Evolutionary conservation across 768 basidiomycete genomes (phyloP).

Genomic region (Leccinellum rugosiceps): DNA sequence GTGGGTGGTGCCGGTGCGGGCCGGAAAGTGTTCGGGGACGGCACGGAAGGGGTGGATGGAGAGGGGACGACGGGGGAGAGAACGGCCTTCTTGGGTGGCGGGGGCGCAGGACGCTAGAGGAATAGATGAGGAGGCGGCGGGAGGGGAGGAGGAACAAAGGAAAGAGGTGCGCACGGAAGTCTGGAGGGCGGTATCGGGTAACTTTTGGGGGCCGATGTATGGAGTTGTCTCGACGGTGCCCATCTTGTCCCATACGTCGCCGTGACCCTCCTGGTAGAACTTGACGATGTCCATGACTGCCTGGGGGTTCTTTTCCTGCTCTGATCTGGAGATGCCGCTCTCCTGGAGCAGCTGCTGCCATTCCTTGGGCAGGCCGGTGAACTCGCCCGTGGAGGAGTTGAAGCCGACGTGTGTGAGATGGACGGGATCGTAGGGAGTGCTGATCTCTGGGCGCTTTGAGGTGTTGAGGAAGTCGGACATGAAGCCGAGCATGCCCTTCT

Average conservation of each 20-base stretch:
- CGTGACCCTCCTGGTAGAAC: slow-evolving; percentile 90
- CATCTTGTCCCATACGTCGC: slow-evolving; percentile 85
- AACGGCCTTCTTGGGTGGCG: slow-evolving; percentile 40
- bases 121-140: not conserved
- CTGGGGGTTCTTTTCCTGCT: slow-evolving; percentile 98
- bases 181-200: slow-evolving; percentile 49
- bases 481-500: slow-evolving; percentile 62
- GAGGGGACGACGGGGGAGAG: slow-evolving; percentile 29
- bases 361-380: slow-evolving; percentile 96
- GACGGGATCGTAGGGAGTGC: slow-evolving; percentile 97
- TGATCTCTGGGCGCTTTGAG: slow-evolving; percentile 84
- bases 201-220: slow-evolving; percentile 26
- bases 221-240: slow-evolving; percentile 46
- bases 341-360: slow-evolving; percentile 98
- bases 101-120: slow-evolving; percentile 37
- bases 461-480: slow-evolving; percentile 76
- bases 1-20: slow-evolving; percentile 75
- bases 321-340: slow-evolving; percentile 87
- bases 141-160: not conserved
- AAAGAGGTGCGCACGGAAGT: slow-evolving; percentile 47
- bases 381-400: slow-evolving; percentile 98
- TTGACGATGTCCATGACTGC: slow-evolving; percentile 99
- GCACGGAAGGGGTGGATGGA: slow-evolving; percentile 29
- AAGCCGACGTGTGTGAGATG: slow-evolving; percentile 99
- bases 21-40: slow-evolving; percentile 53